Conservation (phyloP, 768 basidiomycete species). For the Candolleomyces efflorescens region DNA sequence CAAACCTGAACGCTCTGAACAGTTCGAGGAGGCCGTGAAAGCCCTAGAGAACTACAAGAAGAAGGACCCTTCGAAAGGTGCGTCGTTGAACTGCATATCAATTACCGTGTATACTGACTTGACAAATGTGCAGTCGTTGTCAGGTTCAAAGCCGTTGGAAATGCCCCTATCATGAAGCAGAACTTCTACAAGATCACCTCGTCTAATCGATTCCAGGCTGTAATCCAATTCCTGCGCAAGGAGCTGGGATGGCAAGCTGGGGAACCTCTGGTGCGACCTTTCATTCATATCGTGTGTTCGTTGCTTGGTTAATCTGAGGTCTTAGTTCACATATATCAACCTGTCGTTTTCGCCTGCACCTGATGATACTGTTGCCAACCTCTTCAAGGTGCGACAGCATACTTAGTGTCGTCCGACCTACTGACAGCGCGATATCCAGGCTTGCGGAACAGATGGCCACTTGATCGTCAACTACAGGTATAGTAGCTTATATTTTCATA, state of each 20-base stretch:
- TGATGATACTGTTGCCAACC: slow-evolving; percentile 75
- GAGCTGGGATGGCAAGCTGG: slow-evolving; percentile 84
- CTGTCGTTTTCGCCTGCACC: slow-evolving; percentile 79
- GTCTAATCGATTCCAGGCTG: slow-evolving; percentile 90
- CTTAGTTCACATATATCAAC: slow-evolving; percentile 59
- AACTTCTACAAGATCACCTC: slow-evolving; percentile 98
- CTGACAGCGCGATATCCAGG: slow-evolving; percentile 36
- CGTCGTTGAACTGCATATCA: not conserved
- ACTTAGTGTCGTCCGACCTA: not conserved
- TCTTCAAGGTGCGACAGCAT: slow-evolving; percentile 53
- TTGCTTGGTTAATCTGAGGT: not conserved
- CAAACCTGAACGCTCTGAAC: slow-evolving; percentile 24
- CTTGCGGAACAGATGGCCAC: slow-evolving; percentile 84
- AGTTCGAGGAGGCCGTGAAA: slow-evolving; percentile 49
- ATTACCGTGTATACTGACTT: not conserved
- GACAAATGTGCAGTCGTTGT: slow-evolving; percentile 66
- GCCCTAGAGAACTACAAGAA: slow-evolving; percentile 86
- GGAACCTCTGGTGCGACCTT: slow-evolving; percentile 70
- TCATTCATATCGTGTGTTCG: no score
- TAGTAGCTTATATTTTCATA: slow-evolving; percentile 13
- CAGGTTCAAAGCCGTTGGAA: slow-evolving; percentile 95
- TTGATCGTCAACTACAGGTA: slow-evolving; percentile 92
- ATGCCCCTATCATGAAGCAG: slow-evolving; percentile 98
- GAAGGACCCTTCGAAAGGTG: slow-evolving; percentile 79
- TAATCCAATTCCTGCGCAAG: slow-evolving; percentile 87